Base-by-base conservation (phyloP, 2,329 filamentous ascomycete species). In the Cladophialophora exuberans region DNA sequence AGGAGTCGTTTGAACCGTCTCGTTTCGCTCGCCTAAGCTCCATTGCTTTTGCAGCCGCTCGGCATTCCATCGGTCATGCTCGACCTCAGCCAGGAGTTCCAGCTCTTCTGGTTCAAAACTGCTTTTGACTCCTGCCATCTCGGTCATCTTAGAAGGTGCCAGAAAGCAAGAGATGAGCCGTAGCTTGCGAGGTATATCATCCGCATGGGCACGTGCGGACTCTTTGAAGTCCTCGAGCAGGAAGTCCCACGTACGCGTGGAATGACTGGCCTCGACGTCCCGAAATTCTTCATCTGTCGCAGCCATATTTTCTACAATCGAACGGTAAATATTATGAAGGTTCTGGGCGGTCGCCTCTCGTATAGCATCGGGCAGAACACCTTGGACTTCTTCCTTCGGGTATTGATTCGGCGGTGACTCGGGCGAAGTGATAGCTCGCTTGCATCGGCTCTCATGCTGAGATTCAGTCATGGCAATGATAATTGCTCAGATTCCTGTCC, bases 41-140 rank as follows among this genome's bases (percentile, higher is more conserved):
- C 43, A 46, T 18, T 33, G 43, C 3, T 46, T 46, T 20, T 46
- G 43, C 15, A 46, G 33, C 6, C 43, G 43, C 10, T 46, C 43
- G 17, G 43, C 43, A 11, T 46, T 46, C 43, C 43, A 46, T 33
- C 43, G 43, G 6, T 46, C 43, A 13, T 46, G 43, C 17, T 46
- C 43, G 9, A 10, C 4, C 43, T 46, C 43, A 17, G 26, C 43
- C 13, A 46, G 15, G 15, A 17, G 9, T 3, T 7, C 10, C n/a
- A 46, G 5, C n/a, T 46, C 26, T 3, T 33, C 10, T 2, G 15
- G n/a, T 5, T 13, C 4, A 20, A 46, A 46, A 9, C 17, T 33
- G 5, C 1, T 13, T 6, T 28, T 25, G 28, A 3, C 3, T 3
- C 9, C 43, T 11, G 15, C n/a, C 26, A 17, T 15, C 23, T 17